Evolutionary conservation across 73 alveolate genomes (phyloP), one percentile per base, ranked within the genome.

Genomic region (Blepharisma japonicum): DNA sequence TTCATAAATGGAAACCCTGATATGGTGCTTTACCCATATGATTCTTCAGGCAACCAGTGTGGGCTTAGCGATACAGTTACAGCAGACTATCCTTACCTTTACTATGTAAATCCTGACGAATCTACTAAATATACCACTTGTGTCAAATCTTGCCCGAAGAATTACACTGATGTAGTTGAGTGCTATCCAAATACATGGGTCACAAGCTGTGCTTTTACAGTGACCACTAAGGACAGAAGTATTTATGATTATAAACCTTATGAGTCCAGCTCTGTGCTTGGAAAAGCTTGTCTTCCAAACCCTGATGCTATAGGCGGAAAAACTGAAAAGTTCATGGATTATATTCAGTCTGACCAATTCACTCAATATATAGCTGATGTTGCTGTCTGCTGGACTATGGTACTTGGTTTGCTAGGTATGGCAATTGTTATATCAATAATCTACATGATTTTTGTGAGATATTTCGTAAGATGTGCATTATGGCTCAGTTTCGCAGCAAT

Each of bases 1-100:
- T 91, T 79, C 79, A 25, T 72, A 6, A 68, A 91, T 68, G 99
- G 99, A 27, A 85, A 92, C 72, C 99, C 99, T 49, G 72, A 83
- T 55, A 74, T 71, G 27, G 89, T 87, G 53, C 5, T 74, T 55
- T 14, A 79, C 71, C 79, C 49, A 47, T 51, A 27, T 67, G 68
- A 8, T 81, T 46, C 74, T 9, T 18, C 56, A 7, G 80, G 80
- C n/a, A 45, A 45, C 66, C 66, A 70, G 46, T 70, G 80, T 45
- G 80, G 80, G 14, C 23, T 48, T 18, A 18, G 55, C 23, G 61
- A 25, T 14, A 14, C 18, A 14, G 70, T 18, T 8, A 25, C 80
- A n/a, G 76, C 20, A 23, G 66, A 45, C 42, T 70, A 70, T 45
- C 76, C 70, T 39, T 70, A 70, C 46, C 55, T 70, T 45, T 70